Evolutionary conservation across 345 rosid species (phyloP), one percentile per base, ranked within the genome.

Genomic region (Rhodamnia argentea): DNA sequence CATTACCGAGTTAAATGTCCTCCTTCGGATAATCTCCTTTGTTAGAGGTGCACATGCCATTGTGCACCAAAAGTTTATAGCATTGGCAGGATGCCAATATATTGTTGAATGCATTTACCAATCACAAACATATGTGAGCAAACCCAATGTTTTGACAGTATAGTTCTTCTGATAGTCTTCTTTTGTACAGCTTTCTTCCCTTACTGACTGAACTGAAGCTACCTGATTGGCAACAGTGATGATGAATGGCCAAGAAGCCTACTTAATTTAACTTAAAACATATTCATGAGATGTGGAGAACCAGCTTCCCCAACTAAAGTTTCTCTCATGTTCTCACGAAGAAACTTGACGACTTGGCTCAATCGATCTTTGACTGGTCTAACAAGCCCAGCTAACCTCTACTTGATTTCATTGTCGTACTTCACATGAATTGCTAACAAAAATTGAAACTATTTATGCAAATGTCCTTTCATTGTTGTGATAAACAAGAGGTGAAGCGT

Each of bases 291-390:
- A 62, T 62, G 40, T 3, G 22, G 75, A 62, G 40, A 62, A 27
- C 20, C 40, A 29, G 40, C 75, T 62, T 29, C 40, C 22, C 75
- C 40, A 29, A 40, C 0, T 0, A 62, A 29, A 62, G 40, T 62
- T 62, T 62, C 5, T 29, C 42, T 62, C 75, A 15, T 0, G 11
- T 7, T 62, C 40, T 29, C 75, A 27, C 11, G 7, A 62, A 62
- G 75, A 62, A 62, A 62, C 22, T 62, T 0, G 75, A 29, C 1
- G 0, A 15, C 40, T 62, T 29, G 47, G 1, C 78, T 40, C 1
- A 18, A 0, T 70, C 0, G 0, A 18, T 70, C 2, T 32, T 64
- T 32, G 24, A 70, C 3, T 9, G 23, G 3, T 0, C 44, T 70
- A 70, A 16, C 0, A 18, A 70, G 13, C 47, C 78, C 44, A 0